Evolutionary conservation across 768 basidiomycete genomes (phyloP), one percentile per base, ranked within the genome.

Genomic region (Mycena haematopus): DNA sequence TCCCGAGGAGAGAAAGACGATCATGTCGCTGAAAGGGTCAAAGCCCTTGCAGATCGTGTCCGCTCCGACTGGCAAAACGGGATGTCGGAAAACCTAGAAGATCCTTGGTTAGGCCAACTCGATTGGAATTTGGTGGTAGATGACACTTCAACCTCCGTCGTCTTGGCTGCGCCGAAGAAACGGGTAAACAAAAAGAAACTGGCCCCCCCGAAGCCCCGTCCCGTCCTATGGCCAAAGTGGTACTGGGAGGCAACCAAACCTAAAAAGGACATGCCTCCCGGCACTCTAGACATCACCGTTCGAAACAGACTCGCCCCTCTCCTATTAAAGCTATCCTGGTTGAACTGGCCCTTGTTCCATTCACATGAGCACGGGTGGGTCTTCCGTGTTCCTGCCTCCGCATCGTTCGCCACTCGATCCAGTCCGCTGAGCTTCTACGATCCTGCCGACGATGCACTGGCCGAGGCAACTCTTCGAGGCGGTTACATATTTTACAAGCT

Each of bases 141-240:
- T 55, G 53, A 33, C 22, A 53, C 21, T 49, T 55, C 21, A 44
- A 22, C 25, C 21, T 52, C 25, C 21, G 55, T 24, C 52, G 22
- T 21, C 29, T 52, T 27, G n/a, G 57, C 19, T 42, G 14, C 40
- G 52, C 38, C 54, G 58, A 52, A 66, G 60, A 80, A 79, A 38
- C 55, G 66, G 24, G 35, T 47, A 6, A 65, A 7, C 22, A 45
- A 45, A 24, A 24, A 70, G 40, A 78, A 77, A 50, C 52, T 69
- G 0, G 80, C 78, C 56, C 72, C 74, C 11, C 46, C 67, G 15
- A 84, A 82, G 66, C 77, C 78, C 4, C 81, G 81, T 13, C 77
- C 82, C 0, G 82, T 88, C 0, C 57, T 80, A n/a, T 98, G 96
- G 95, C 96, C 96, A 1, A 92, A 93, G 72, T 99, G 97, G 97